Percentiles rank a stretch among this genome's conserved stretches.
phyloP scores from a whole-genome alignment of 164 flowering plant genomes.

The Piper betle region DNA sequence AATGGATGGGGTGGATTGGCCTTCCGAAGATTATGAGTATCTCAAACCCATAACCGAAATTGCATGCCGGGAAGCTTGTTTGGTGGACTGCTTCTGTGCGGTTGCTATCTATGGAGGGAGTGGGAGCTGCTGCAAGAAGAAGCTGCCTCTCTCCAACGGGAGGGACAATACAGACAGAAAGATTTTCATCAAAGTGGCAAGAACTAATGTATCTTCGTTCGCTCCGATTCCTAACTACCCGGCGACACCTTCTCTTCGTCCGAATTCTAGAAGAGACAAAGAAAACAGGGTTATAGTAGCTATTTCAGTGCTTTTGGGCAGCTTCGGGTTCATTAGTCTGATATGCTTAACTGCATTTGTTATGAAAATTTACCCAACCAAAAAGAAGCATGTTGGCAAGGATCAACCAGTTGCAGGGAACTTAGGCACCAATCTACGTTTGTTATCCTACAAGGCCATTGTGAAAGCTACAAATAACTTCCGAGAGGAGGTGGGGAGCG shows the following conservation, averaged over 20 bases:
- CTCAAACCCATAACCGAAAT: constrained; percentile 7
- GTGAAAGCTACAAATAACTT: constrained; percentile 13
- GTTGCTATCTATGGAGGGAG: constrained; percentile 22
- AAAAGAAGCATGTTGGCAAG: background rate
- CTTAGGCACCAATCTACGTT: background rate
- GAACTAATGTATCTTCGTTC: background rate
- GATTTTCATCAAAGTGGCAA: constrained; percentile 24
- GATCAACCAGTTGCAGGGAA: background rate
- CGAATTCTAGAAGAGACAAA: background rate
- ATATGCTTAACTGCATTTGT: background rate
- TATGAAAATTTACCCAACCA: background rate
- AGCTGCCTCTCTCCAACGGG: constrained; percentile 29
- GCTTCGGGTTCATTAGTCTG: constrained; percentile 28
- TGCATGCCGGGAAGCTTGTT: constrained; percentile 29
- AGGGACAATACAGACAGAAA: constrained; percentile 5
- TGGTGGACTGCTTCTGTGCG: constrained; percentile 40
- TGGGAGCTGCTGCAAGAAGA: constrained; percentile 37
- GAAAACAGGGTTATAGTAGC: constrained; percentile 5
- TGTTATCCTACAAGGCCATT: constrained; percentile 7
- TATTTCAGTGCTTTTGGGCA: constrained; percentile 21
- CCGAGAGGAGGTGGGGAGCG: constrained; percentile 13
- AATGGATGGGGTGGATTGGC: constrained; percentile 30
- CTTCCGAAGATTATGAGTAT: constrained; percentile 18
- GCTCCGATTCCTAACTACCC: no score
- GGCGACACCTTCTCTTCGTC: background rate